These are phyloP conservation scores for Testicularia cyperi DNA, from an alignment of 1,284 basidiomycete species.

Conservation along the genomic window DNA sequence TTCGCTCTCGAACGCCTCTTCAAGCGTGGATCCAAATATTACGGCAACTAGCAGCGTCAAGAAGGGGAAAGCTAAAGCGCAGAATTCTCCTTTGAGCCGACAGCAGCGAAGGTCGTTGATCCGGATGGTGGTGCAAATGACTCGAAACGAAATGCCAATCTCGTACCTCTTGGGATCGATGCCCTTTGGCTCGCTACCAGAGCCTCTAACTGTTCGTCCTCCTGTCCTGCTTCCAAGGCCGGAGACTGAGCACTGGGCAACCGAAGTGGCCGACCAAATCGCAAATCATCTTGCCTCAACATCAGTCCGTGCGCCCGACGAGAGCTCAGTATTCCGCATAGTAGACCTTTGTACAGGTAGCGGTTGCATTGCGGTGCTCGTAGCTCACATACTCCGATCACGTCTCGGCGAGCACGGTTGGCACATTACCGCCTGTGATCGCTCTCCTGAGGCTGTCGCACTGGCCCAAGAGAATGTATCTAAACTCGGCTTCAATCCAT, in stretches of 20 bases:
- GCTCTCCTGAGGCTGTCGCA: conserved; percentile 8
- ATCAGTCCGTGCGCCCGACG: neutral
- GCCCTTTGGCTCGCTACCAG: conserved; percentile 14
- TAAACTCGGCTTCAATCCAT: conserved; percentile 5
- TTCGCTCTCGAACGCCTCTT: too few relatives aligned
- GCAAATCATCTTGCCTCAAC: neutral
- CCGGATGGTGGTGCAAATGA: conserved; percentile 13
- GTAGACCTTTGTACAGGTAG: conserved; percentile 28
- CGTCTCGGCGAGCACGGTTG: conserved; percentile 2
- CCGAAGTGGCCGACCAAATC: conserved; percentile 2
- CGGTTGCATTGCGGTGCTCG: conserved; percentile 23
- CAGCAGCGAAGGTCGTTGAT: conserved; percentile 5
- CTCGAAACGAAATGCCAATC: conserved; percentile 8
- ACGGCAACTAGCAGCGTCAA: too few relatives aligned
- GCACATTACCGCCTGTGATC: conserved; percentile 25
- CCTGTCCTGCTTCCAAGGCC: conserved; percentile 22
- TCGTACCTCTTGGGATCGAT: conserved; percentile 26
- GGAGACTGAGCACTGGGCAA: conserved; percentile 32
- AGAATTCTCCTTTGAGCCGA: neutral
- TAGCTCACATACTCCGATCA: conserved; percentile 15
- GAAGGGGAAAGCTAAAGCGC: neutral
- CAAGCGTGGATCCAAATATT: too few relatives aligned
- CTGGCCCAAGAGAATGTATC: conserved; percentile 24
- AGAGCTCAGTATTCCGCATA: neutral
- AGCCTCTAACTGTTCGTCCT: conserved; percentile 17